Conservation (phyloP, 177 flowering plant genomes). For the Vitis hybrid region DNA sequence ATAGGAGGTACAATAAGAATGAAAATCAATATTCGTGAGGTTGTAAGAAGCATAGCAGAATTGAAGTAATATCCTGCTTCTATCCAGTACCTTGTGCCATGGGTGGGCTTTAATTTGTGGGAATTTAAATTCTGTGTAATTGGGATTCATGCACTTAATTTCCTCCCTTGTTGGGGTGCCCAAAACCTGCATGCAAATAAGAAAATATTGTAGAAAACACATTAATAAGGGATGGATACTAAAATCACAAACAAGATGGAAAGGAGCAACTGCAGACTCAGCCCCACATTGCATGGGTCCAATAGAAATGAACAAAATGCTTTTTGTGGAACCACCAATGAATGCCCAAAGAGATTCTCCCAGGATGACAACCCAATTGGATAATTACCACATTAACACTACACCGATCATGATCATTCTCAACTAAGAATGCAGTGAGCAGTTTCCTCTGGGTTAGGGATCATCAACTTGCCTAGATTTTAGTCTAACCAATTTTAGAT, state of each 20-base stretch:
- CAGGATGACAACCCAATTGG: background rate
- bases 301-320: background rate
- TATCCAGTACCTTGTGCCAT: constrained; percentile 78
- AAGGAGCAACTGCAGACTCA: background rate
- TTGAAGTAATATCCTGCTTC: background rate
- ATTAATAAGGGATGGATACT: background rate
- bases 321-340: background rate
- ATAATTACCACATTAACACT: background rate
- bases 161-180: constrained; percentile 97
- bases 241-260: background rate
- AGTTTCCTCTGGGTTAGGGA: background rate
- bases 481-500: background rate
- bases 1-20: background rate
- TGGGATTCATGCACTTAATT: constrained; percentile 94
- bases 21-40: too few species aligned
- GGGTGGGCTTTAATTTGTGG: constrained; percentile 93
- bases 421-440: background rate
- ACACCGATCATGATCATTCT: background rate
- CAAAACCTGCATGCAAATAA: constrained; percentile 53
- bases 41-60: background rate
- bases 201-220: background rate
- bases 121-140: constrained; percentile 82
- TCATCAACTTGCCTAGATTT: background rate
- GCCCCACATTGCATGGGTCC: background rate
- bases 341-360: background rate